Conservation (phyloP, 2,329 filamentous ascomycete genomes). For the Celoporthe dispersa region DNA sequence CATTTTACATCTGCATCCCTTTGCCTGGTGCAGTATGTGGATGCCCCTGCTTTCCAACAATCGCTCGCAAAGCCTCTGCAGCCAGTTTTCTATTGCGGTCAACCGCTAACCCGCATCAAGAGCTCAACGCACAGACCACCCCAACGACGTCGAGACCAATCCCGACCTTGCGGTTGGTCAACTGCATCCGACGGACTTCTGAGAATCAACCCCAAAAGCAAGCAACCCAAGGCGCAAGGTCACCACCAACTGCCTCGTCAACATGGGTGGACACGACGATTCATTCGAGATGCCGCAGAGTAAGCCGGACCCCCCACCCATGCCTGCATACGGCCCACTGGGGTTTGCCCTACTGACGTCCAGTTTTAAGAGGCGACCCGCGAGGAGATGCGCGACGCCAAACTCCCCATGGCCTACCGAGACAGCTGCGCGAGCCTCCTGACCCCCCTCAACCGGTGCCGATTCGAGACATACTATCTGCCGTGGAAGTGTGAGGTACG, state of each 20-base stretch:
- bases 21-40: no score
- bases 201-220: constrained; percentile 19
- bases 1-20: not conserved
- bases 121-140: constrained; percentile 10
- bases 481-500: constrained; percentile 97
- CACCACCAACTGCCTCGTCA: constrained; percentile 34
- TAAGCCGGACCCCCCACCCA: not conserved
- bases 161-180: constrained; percentile 2
- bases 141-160: constrained; percentile 9
- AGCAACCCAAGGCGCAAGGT: constrained; percentile 34
- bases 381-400: constrained; percentile 92
- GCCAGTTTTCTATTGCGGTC: not conserved
- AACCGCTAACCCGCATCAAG: not conserved
- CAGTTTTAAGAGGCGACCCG: constrained; percentile 73
- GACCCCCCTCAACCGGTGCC: constrained; percentile 95
- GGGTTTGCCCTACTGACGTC: constrained; percentile 14
- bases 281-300: constrained; percentile 24
- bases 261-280: constrained; percentile 30
- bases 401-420: constrained; percentile 86
- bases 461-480: constrained; percentile 87
- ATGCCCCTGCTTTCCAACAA: no score
- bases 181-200: constrained; percentile 3
- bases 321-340: not conserved
- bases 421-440: constrained; percentile 95
- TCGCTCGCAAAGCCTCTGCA: not conserved